A percentile compares a stretch with the other conserved stretches of the same genome.
Evolutionary conservation across 2,329 filamentous ascomycete species (phyloP).

Genomic region (Aschersonia sp.): DNA sequence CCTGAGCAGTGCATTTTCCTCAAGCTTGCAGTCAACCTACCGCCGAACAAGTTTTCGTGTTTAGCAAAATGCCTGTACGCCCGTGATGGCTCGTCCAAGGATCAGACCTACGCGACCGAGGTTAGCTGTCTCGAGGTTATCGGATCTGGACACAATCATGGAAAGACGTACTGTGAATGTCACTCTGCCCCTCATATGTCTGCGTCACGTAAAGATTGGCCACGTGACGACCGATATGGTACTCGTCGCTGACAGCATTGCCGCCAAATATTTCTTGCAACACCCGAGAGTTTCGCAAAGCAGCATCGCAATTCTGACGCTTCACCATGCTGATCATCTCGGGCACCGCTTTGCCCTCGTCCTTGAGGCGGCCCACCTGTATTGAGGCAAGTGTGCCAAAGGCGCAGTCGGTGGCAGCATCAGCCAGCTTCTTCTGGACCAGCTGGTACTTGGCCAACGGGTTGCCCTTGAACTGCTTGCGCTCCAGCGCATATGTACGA

Average conservation of each 20-base stretch:
- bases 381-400: constrained; percentile 82
- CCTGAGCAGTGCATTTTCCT: not conserved
- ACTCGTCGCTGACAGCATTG: constrained; percentile 97
- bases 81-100: constrained; percentile 53
- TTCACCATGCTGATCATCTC: constrained; percentile 98
- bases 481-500: constrained; percentile 75
- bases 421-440: constrained; percentile 92
- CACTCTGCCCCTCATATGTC: constrained; percentile 96
- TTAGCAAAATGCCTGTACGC: constrained; percentile 66
- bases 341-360: constrained; percentile 71
- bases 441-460: constrained; percentile 93
- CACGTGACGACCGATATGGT: constrained; percentile 86
- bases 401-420: constrained; percentile 79
- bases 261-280: constrained; percentile 95
- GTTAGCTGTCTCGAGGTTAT: not conserved
- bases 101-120: constrained; percentile 42
- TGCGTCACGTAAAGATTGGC: constrained; percentile 94
- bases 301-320: constrained; percentile 90
- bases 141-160: not conserved
- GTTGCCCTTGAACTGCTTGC: constrained; percentile 93
- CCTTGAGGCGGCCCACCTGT: constrained; percentile 87
- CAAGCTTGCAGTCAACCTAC: not conserved
- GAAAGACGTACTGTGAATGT: constrained; percentile 71
- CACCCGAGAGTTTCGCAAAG: constrained; percentile 61
- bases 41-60: not conserved